Evolutionary conservation across 768 basidiomycete species (phyloP).

Genomic region (Russula vinacea): DNA sequence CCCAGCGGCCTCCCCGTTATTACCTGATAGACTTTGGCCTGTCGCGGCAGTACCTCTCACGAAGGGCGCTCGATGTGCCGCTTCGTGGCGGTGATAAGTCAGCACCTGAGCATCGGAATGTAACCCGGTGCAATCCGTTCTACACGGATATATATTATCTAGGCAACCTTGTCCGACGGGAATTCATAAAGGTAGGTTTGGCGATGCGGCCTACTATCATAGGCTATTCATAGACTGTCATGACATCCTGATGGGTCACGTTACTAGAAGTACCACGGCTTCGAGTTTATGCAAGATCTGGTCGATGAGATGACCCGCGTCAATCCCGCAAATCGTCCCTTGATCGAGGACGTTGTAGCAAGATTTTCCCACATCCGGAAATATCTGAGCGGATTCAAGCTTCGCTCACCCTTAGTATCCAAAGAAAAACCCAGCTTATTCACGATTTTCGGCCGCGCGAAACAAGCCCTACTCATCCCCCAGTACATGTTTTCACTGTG

Average conservation of each 20-base stretch:
- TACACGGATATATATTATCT: conserved; percentile 33
- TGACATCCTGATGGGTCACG: not conserved
- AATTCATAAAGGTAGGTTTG: conserved; percentile 28
- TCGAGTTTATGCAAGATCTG: conserved; percentile 24
- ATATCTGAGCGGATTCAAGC: conserved; percentile 34
- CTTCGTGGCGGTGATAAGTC: conserved; percentile 31
- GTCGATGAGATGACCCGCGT: conserved; percentile 38
- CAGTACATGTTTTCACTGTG: conserved; percentile 4
- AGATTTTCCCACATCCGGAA: conserved; percentile 35
- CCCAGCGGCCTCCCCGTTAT: conserved; percentile 32
- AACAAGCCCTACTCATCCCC: conserved; percentile 4
- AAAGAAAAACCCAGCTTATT: conserved; percentile 11
- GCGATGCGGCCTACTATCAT: not conserved
- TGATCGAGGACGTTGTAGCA: conserved; percentile 38
- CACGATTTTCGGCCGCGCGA: not conserved
- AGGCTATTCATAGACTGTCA: no score
- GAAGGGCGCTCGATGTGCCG: conserved; percentile 24
- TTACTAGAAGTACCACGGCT: conserved; percentile 17
- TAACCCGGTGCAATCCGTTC: conserved; percentile 30
- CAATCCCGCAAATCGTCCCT: conserved; percentile 38
- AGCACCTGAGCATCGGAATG: conserved; percentile 32
- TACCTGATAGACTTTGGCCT: conserved; percentile 37
- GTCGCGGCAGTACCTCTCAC: conserved; percentile 30
- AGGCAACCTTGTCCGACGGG: conserved; percentile 30
- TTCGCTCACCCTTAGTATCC: conserved; percentile 31